Evolutionary conservation across 1,284 basidiomycete species (phyloP).

Genomic region (Chondrostereum purpureum): DNA sequence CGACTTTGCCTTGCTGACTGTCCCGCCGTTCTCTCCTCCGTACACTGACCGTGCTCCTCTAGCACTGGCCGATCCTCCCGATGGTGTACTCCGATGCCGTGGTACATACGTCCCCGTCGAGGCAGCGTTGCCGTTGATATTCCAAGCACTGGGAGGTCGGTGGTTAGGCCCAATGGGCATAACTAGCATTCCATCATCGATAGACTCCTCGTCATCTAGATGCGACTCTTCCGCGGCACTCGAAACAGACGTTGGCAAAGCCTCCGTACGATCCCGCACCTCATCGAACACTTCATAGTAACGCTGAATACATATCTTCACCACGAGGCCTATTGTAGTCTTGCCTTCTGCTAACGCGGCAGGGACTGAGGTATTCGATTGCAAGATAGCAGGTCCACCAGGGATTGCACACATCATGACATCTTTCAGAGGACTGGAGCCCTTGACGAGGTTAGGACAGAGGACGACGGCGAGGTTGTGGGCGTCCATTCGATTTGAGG

Average conservation of each 20-base stretch:
- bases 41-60: conserved; percentile 16
- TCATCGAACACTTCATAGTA: conserved; percentile 86
- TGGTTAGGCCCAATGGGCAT: conserved; percentile 58
- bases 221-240: conserved; percentile 6
- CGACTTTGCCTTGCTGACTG: conserved; percentile 39
- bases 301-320: conserved; percentile 72
- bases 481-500: conserved; percentile 74
- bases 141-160: conserved; percentile 28
- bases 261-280: conserved; percentile 59
- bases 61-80: conserved; percentile 19
- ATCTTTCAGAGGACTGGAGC: conserved; percentile 61
- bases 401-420: conserved; percentile 67
- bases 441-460: conserved; percentile 70
- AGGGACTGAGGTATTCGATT: conserved; percentile 16
- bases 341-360: conserved; percentile 31
- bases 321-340: conserved; percentile 64
- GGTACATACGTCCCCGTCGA: conserved; percentile 26
- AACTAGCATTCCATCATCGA: conserved; percentile 68
- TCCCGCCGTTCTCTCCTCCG: conserved; percentile 19
- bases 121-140: background rate
- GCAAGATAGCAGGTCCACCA: conserved; percentile 30
- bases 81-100: conserved; percentile 28
- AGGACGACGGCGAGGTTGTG: conserved; percentile 76
- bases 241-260: conserved; percentile 22
- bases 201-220: conserved; percentile 57